Conservation (phyloP, 257 asterid genomes). For the Lantana camara region DNA sequence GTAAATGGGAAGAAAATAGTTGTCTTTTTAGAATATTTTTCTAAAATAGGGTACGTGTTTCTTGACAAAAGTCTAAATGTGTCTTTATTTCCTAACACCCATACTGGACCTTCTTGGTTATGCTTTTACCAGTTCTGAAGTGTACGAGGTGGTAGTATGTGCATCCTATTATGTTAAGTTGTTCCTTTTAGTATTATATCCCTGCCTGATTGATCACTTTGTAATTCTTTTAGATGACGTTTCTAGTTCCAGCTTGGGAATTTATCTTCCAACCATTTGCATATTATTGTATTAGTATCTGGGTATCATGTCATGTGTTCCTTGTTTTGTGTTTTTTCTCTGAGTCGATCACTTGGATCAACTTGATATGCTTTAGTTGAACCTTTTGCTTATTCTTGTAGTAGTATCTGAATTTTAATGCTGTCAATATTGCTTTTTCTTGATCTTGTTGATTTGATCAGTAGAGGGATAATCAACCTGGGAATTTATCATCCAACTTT, state of each 20-base stretch:
- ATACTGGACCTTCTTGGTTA: neutral
- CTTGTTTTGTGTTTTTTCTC: neutral
- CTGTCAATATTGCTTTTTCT: neutral
- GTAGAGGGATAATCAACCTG: neutral
- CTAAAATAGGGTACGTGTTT: neutral
- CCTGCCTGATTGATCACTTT: neutral
- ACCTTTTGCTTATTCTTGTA: neutral
- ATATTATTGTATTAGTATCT: neutral
- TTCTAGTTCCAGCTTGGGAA: neutral
- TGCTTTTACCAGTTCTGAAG: neutral
- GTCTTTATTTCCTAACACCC: neutral
- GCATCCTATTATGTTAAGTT: neutral
- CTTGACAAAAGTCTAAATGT: neutral
- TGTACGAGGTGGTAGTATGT: neutral
- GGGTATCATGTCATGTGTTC: no score
- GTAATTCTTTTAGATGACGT: neutral
- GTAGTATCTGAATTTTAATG: neutral
- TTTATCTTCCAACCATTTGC: neutral
- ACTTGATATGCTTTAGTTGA: neutral
- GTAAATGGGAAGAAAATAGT: no score
- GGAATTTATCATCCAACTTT: neutral
- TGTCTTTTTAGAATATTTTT: no score
- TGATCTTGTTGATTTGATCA: neutral
- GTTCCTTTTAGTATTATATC: neutral
- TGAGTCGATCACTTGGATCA: neutral